A percentile compares a stretch with the other conserved stretches of the same genome.
Conservation (phyloP, 2,329 filamentous ascomycete genomes). For the Ampelomyces quisqualis region DNA sequence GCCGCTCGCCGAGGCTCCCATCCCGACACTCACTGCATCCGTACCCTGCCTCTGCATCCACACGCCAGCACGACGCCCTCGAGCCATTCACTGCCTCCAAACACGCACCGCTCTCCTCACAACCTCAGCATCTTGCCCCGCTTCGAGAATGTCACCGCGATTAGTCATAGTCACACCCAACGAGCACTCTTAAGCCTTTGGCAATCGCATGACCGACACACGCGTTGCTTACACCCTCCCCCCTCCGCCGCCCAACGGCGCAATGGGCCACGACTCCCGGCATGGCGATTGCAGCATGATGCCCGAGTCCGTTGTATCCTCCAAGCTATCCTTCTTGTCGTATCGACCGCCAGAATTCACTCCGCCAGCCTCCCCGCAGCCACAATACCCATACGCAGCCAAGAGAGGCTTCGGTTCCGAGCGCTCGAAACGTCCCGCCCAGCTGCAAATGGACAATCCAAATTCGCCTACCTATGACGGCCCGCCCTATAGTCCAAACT, state of each 20-base stretch:
- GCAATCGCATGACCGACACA: constrained; percentile 34
- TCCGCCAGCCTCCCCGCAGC: constrained; percentile 36
- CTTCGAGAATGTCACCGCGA: constrained; percentile 33
- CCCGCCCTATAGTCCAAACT: constrained; percentile 32
- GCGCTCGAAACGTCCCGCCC: constrained; percentile 26
- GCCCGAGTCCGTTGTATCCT: constrained; percentile 13
- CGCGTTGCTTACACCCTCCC: constrained; percentile 8
- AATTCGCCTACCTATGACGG: constrained; percentile 28
- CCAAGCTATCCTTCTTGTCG: constrained; percentile 24
- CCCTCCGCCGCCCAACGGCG: constrained; percentile 14
- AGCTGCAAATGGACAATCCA: constrained; percentile 34
- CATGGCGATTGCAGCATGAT: constrained; percentile 8
- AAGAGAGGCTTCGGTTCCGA: constrained; percentile 27
- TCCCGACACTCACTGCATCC: background rate
- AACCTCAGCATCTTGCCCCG: constrained; percentile 2
- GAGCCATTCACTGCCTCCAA: background rate
- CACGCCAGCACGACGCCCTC: background rate
- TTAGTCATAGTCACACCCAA: constrained; percentile 15
- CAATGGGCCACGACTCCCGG: constrained; percentile 32
- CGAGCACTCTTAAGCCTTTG: constrained; percentile 20
- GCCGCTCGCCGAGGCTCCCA: background rate
- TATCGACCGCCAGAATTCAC: constrained; percentile 37
- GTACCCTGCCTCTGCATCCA: background rate
- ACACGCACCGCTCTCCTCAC: background rate
- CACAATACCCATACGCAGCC: constrained; percentile 18